Evolutionary conservation across 345 rosid species (phyloP), one percentile per base, ranked within the genome.

Genomic region (Ceriops tagal): DNA sequence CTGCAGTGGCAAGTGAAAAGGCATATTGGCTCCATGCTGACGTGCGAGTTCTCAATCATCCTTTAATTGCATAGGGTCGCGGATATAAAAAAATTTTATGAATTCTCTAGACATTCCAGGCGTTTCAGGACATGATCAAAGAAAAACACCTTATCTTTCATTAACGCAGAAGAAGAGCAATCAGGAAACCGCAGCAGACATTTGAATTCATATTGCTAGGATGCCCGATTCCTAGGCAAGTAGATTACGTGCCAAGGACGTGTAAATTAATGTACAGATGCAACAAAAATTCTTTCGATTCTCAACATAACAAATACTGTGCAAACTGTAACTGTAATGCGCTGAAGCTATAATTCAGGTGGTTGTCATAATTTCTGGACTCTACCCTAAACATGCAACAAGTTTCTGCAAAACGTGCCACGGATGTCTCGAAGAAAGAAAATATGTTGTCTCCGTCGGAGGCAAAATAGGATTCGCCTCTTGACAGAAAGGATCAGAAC

Each of bases 281-380:
- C 72, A 69, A 71, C 62, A 55, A 74, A 74, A n/a, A 55, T 56
- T 22, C 26, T 67, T 71, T 69, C 30, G 19, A 59, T 57, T 66
- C 61, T 67, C 66, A 61, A 61, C 58, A 30, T 72, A 39, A 72
- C 73, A 68, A 77, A 74, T 69, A 65, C 77, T 75, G 71, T 64
- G 72, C 66, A 39, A 24, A 66, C 24, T 64, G 49, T 10, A 51
- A 65, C 30, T 53, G 51, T 39, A 56, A 47, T 65, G 58, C 20
- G 59, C 51, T 37, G 75, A 58, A 60, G 59, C 52, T 69, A 66
- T 65, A 60, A 5, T 35, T 62, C 66, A 13, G 68, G 61, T 59
- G 68, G 68, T 62, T 63, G 53, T 62, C 20, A 19, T 6, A 60
- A 34, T 55, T 56, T 26, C 60, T 53, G 59, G 60, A 58, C 64